These are phyloP conservation scores for Piper longum DNA, from an alignment of 164 flowering plant species.

Conservation along the genomic window DNA sequence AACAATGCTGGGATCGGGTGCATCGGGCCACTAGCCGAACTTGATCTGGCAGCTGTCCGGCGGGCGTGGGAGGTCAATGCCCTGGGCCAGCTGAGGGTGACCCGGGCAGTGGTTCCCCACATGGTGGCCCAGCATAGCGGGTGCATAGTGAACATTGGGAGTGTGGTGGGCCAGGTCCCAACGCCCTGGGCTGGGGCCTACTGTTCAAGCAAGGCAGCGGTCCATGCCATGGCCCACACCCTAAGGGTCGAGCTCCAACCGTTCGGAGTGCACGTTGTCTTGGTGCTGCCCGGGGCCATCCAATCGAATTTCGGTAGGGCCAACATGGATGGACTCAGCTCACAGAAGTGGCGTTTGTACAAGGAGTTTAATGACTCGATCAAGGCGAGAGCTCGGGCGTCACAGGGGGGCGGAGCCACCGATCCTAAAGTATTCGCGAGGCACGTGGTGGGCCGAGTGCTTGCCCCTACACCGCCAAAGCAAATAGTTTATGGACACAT, in stretches of 20 bases:
- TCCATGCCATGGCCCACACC: constrained; percentile 41
- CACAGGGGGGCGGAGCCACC: constrained; percentile 41
- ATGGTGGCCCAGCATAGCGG: constrained; percentile 40
- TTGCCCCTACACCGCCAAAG: constrained; percentile 46
- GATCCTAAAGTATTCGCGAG: constrained; percentile 39
- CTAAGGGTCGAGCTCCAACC: constrained; percentile 45
- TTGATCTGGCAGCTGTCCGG: constrained; percentile 27
- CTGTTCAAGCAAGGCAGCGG: constrained; percentile 47
- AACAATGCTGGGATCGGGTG: constrained; percentile 63
- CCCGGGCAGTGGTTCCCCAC: constrained; percentile 48
- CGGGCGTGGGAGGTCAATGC: constrained; percentile 54
- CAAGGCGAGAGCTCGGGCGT: constrained; percentile 40
- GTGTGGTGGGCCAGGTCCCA: constrained; percentile 41
- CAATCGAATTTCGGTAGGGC: constrained; percentile 40
- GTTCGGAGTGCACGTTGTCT: constrained; percentile 44
- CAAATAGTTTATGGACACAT: constrained; percentile 43
- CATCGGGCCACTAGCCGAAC: constrained; percentile 53
- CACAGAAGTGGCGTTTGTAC: constrained; percentile 42
- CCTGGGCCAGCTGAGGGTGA: constrained; percentile 48
- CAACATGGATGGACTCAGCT: constrained; percentile 17
- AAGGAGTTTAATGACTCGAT: constrained; percentile 38
- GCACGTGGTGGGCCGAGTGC: constrained; percentile 41
- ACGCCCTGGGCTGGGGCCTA: constrained; percentile 72
- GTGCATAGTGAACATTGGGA: constrained; percentile 44
- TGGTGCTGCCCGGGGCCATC: constrained; percentile 45